phyloP scores from a whole-genome alignment of 345 rosid genomes.

The Citrus sp. region DNA sequence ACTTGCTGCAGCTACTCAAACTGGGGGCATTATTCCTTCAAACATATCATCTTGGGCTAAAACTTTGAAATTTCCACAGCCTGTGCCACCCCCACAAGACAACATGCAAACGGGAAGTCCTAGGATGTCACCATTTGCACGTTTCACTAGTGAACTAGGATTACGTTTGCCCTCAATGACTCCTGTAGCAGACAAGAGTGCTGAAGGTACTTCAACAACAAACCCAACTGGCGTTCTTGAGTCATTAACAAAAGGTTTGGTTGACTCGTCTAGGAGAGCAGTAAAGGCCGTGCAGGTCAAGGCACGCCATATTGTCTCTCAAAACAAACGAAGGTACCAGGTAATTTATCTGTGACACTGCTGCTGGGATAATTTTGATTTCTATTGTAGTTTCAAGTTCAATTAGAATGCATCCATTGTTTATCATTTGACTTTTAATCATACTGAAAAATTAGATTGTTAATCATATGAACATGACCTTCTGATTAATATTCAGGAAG shows the following conservation, averaged over 20 bases:
- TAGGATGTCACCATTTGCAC: conserved; percentile 61
- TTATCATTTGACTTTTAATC: neutral
- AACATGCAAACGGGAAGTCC: conserved; percentile 43
- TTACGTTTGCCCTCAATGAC: conserved; percentile 47
- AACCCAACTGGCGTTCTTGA: conserved; percentile 55
- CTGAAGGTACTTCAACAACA: conserved; percentile 30
- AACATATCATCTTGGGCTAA: conserved; percentile 75
- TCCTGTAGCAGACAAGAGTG: conserved; percentile 33
- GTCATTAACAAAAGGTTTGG: conserved; percentile 70
- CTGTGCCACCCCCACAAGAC: conserved; percentile 28
- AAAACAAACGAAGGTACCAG: conserved; percentile 97
- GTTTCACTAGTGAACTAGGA: conserved; percentile 74
- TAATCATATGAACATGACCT: conserved; percentile 1
- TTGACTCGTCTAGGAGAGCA: conserved; percentile 83
- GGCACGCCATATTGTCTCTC: conserved; percentile 93
- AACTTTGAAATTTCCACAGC: conserved; percentile 60
- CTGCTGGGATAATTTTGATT: neutral
- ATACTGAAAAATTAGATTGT: neutral
- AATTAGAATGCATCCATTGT: neutral
- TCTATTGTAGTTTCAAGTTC: neutral
- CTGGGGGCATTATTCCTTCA: conserved; percentile 29
- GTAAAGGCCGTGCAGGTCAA: conserved; percentile 92
- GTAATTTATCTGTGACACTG: conserved; percentile 23
- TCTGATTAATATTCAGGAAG: conserved; percentile 54
- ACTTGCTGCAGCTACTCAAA: conserved; percentile 28